Conservation (phyloP, 1,139 yeast genomes). For the Geotrichum citri-aurantii region DNA sequence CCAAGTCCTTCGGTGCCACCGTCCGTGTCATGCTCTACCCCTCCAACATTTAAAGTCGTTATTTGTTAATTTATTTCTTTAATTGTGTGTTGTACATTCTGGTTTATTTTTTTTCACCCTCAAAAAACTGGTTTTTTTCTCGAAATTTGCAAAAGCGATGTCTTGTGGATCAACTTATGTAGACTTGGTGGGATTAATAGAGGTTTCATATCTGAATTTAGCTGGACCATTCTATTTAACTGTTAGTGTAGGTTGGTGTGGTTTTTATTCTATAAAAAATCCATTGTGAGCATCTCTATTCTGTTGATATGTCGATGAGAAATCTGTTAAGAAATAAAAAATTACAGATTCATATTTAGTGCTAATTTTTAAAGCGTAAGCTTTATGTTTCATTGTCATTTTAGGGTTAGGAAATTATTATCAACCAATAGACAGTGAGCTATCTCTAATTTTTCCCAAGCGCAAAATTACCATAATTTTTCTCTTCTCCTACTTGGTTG, state of each 20-base stretch:
- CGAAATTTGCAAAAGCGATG: neutral
- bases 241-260: neutral
- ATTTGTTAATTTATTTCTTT: neutral
- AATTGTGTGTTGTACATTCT: neutral
- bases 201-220: neutral
- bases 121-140: neutral
- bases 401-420: conserved; percentile 8
- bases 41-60: conserved; percentile 74
- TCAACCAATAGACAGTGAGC: conserved; percentile 7
- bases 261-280: neutral
- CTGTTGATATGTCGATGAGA: neutral
- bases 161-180: neutral
- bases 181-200: neutral
- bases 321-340: neutral
- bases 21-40: conserved; percentile 99
- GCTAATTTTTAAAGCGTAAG: neutral
- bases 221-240: neutral
- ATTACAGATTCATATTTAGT: neutral
- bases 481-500: neutral
- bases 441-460: conserved; percentile 11
- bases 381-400: neutral
- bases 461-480: conserved; percentile 4
- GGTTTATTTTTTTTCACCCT: neutral
- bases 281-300: neutral
- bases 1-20: conserved; percentile 99